These are phyloP conservation scores for Echinochloa phyllopogon DNA, from an alignment of 176 grass and related monocot genomes.

Conservation along the genomic window DNA sequence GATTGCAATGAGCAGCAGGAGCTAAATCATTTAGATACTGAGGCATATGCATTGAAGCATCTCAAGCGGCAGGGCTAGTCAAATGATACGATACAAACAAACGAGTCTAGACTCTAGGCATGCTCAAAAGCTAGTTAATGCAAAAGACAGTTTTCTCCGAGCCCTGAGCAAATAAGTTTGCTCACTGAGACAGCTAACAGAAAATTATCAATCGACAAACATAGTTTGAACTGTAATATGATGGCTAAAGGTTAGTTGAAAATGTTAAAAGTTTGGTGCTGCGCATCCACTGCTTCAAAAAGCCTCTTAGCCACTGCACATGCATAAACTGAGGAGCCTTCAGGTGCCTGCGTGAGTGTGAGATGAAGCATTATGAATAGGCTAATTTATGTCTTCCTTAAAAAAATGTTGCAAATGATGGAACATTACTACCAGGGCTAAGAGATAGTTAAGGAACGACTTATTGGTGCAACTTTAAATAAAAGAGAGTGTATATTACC, in stretches of 20 bases:
- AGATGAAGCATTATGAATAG: slow-evolving; percentile 13
- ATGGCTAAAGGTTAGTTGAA: slow-evolving; percentile 39
- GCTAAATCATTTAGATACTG: background rate
- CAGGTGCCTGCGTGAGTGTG: slow-evolving; percentile 54
- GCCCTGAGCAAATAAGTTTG: slow-evolving; percentile 25
- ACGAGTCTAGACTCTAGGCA: slow-evolving; percentile 1
- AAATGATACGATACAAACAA: slow-evolving; percentile 10
- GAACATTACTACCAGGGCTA: slow-evolving; percentile 19
- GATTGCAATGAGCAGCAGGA: slow-evolving; percentile 3
- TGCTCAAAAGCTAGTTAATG: slow-evolving; percentile 32
- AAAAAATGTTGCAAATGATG: background rate
- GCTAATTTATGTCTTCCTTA: background rate
- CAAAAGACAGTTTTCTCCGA: slow-evolving; percentile 32
- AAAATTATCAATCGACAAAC: slow-evolving; percentile 33
- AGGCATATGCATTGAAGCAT: slow-evolving; percentile 1
- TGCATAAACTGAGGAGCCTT: slow-evolving; percentile 83
- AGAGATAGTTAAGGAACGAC: background rate
- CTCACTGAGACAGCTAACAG: slow-evolving; percentile 25
- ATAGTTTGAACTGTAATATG: slow-evolving; percentile 16
- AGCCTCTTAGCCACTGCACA: slow-evolving; percentile 75
- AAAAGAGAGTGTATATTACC: slow-evolving; percentile 46
- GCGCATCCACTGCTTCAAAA: slow-evolving; percentile 64
- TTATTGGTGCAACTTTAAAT: slow-evolving; percentile 16
- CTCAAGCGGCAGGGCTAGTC: slow-evolving; percentile 26
- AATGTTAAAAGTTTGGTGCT: slow-evolving; percentile 39